phyloP scores from a whole-genome alignment of 2,329 filamentous ascomycete species.

The Alternaria longipes region DNA sequence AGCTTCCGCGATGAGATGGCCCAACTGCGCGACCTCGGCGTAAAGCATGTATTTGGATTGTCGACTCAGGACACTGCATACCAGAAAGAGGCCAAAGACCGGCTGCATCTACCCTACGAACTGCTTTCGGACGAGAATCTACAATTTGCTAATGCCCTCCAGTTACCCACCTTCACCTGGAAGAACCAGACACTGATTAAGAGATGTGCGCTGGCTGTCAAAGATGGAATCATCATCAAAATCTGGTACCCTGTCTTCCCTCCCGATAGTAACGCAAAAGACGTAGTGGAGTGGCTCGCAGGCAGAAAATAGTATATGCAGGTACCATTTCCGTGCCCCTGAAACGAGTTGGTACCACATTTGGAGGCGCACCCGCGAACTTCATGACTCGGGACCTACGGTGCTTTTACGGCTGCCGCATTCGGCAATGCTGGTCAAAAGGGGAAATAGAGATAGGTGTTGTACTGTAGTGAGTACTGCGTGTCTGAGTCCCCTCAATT shows the following conservation, averaged over 20 bases:
- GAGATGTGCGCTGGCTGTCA: conserved; percentile 51
- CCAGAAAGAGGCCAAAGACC: conserved; percentile 51
- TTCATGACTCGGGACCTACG: conserved; percentile 30
- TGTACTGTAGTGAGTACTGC: neutral
- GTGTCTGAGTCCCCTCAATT: neutral
- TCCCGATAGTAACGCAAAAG: conserved; percentile 52
- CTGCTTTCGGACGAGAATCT: conserved; percentile 54
- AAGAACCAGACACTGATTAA: conserved; percentile 50
- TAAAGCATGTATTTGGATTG: conserved; percentile 50
- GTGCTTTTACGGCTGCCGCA: conserved; percentile 12
- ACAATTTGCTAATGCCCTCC: conserved; percentile 45
- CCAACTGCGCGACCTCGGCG: conserved; percentile 26
- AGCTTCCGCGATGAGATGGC: conserved; percentile 51
- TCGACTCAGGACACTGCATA: conserved; percentile 54
- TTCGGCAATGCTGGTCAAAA: conserved; percentile 9
- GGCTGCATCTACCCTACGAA: conserved; percentile 53
- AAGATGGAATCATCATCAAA: conserved; percentile 53
- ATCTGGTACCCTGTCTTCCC: conserved; percentile 57
- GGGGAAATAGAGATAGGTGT: conserved; percentile 1
- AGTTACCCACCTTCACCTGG: conserved; percentile 54
- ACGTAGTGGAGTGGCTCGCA: conserved; percentile 49
- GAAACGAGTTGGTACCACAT: conserved; percentile 34
- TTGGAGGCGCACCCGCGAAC: conserved; percentile 21
- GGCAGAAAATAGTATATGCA: conserved; percentile 32
- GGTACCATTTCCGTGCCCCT: conserved; percentile 29